Evolutionary conservation across 371 early-diverging fungal species (phyloP), one percentile per base, ranked within the genome.

Genomic region (Chytridiales sp.): DNA sequence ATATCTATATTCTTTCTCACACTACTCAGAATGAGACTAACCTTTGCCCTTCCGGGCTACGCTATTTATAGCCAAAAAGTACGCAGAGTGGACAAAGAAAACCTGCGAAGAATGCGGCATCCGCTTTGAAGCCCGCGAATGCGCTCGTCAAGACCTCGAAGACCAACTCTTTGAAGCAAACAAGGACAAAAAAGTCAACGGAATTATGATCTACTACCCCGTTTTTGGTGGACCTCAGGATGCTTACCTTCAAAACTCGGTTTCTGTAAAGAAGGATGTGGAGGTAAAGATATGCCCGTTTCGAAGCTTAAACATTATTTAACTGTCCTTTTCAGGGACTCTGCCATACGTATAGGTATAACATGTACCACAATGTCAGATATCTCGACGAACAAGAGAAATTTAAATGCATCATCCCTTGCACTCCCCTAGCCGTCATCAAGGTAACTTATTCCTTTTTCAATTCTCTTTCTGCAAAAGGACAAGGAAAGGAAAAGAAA

Each of bases 291-390:
- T 30, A 9, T 36, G 5, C 35, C 36, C 1, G 5, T 58, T 56
- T 30, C 47, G 11, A 21, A 32, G 19, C 11, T 6, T 17, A 13
- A 15, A 9, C 32, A 40, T 22, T 17, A 9, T 11, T 29, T 6
- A 21, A 15, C 30, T 24, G 11, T 30, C 11, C 50, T 19, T 35
- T 41, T 27, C 47, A 73, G 62, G 95, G 96, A 24, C 83, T 97
- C 21, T 92, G 92, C 70, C 93, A 92, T 67, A 89, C 87, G 51
- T 95, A 91, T 77, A 85, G 90, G 39, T 89, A 90, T 74, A 94
- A 93, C 75, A 88, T 94, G 76, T 95, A 97, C 71, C 92, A 92
- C 77, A 97, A 97, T 75, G 82, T 94, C 56, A 88, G 95, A 26
- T 94, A 72, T 73, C 78, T 97, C 70, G 93, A 95, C 70, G 78